Base-by-base conservation (phyloP, 139 green algal species). In the Chlamydomonas sphaeroides region DNA sequence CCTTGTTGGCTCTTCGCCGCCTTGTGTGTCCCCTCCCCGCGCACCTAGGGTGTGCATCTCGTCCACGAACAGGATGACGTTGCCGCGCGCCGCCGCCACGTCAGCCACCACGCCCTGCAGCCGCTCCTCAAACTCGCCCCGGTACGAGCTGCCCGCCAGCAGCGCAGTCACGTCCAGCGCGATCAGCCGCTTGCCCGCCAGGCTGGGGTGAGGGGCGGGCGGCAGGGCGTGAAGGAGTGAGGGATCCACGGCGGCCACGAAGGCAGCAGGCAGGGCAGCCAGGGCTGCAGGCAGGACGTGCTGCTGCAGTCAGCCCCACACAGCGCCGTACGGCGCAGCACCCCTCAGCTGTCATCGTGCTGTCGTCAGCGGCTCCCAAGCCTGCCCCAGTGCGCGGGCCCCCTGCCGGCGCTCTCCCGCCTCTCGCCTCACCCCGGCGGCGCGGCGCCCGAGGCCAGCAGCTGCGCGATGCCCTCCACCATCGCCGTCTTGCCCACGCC, bases 91-190 rank as follows among this genome's bases (percentile, higher is more conserved):
- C 33, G 77, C 75, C 33, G 77, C 77, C 57, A 93, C 87, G 57
- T 96, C 92, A 32, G 91, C 80, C 53, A 96, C 84, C 62, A 96
- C 69, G 10, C 59, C 84, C 36, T 66, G 49, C 59, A 90, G 70
- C n/a, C 90, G 89, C 91, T 96, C 94, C 90, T 98, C 94, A 84
- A 98, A 98, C 87, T 97, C 93, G 36, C 92, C 95, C 1, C 95
- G 85, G 87, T 98, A 98, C 79, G 95, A 92, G 14, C 92, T 95
- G 28, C 95, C 95, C 18, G 95, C 95, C 33, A 98, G 94, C 32
- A 98, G 83, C 1, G 93, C 69, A 23, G 89, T 93, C 59, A 98
- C 94, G 86, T 98, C 95, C 59, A 98, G 85, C 11, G 90, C 86
- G 5, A 98, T 85, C 7, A 97, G 77, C 48, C 90, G 92, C 91